Conservation (phyloP, 352 stramenopile species). For the Phytophthora fragariae region DNA sequence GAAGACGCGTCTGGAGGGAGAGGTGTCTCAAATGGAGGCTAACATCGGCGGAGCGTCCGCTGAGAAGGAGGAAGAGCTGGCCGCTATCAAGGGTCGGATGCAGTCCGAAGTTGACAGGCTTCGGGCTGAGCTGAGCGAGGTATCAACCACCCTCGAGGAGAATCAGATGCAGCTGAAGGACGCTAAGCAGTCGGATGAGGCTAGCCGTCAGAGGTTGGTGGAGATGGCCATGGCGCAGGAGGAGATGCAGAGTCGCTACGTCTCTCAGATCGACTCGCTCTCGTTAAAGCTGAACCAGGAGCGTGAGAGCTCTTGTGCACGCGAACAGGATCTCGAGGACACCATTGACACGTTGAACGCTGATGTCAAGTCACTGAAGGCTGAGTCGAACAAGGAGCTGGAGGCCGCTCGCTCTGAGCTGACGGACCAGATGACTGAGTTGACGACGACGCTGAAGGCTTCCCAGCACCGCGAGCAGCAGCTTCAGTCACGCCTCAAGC, state of each 20-base stretch:
- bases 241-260: slow-evolving; percentile 50
- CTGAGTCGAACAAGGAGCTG: slow-evolving; percentile 44
- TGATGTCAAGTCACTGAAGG: slow-evolving; percentile 42
- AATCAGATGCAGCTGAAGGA: slow-evolving; percentile 46
- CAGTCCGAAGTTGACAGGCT: slow-evolving; percentile 37
- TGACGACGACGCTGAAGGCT: slow-evolving; percentile 45
- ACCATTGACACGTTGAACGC: slow-evolving; percentile 44
- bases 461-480: slow-evolving; percentile 58
- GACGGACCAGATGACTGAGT: slow-evolving; percentile 40
- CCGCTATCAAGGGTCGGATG: slow-evolving; percentile 37
- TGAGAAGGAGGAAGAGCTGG: slow-evolving; percentile 41
- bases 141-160: slow-evolving; percentile 40
- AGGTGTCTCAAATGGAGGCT: slow-evolving; percentile 49
- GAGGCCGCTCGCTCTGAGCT: slow-evolving; percentile 31
- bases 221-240: slow-evolving; percentile 56
- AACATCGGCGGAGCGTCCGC: slow-evolving; percentile 44
- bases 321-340: slow-evolving; percentile 52
- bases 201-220: slow-evolving; percentile 46
- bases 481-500: slow-evolving; percentile 52
- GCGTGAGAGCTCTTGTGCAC: slow-evolving; percentile 47
- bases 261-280: slow-evolving; percentile 50
- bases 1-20: slow-evolving; percentile 46
- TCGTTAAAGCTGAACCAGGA: slow-evolving; percentile 56
- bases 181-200: slow-evolving; percentile 46
- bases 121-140: slow-evolving; percentile 37